A percentile compares a stretch with the other conserved stretches of the same genome.
Evolutionary conservation across 78 protist species (phyloP).

Genomic region (Dictyostelium intermedium): DNA sequence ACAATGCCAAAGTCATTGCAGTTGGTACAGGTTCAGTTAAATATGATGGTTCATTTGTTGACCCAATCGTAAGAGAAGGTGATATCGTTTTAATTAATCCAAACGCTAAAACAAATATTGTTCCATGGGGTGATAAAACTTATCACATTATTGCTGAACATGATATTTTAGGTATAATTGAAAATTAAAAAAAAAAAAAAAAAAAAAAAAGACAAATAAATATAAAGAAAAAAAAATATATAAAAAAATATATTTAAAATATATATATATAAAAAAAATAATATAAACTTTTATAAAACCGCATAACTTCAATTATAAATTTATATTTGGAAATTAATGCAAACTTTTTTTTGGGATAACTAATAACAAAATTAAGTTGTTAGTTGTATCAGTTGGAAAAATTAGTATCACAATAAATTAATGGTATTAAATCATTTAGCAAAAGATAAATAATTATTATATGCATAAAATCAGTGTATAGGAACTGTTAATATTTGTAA

Average conservation of each 20-base stretch:
- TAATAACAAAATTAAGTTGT: too few relatives aligned
- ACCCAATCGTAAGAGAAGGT: conserved; percentile 48
- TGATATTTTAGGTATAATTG: conserved; percentile 48
- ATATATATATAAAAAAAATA: background rate
- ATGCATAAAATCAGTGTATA: too few relatives aligned
- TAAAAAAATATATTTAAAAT: background rate
- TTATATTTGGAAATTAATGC: too few relatives aligned
- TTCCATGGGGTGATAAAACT: conserved; percentile 45
- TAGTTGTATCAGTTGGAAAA: too few relatives aligned
- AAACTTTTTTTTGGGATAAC: too few relatives aligned
- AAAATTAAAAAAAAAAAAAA: background rate
- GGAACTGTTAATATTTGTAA: too few relatives aligned
- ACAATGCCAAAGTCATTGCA: conserved; percentile 39
- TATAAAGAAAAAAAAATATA: background rate
- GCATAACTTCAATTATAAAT: too few relatives aligned
- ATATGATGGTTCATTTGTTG: conserved; percentile 58
- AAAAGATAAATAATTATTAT: too few relatives aligned
- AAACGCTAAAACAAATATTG: background rate
- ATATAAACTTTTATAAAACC: too few relatives aligned
- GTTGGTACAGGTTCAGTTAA: conserved; percentile 61
- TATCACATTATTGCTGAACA: conserved; percentile 22
- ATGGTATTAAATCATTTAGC: too few relatives aligned
- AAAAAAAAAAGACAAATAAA: background rate
- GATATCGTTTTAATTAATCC: conserved; percentile 33
- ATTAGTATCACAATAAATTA: too few relatives aligned